Percentiles rank a stretch among this genome's conserved stretches.
Conservation (phyloP, 441 rosid genomes). For the Brassica balearica region DNA sequence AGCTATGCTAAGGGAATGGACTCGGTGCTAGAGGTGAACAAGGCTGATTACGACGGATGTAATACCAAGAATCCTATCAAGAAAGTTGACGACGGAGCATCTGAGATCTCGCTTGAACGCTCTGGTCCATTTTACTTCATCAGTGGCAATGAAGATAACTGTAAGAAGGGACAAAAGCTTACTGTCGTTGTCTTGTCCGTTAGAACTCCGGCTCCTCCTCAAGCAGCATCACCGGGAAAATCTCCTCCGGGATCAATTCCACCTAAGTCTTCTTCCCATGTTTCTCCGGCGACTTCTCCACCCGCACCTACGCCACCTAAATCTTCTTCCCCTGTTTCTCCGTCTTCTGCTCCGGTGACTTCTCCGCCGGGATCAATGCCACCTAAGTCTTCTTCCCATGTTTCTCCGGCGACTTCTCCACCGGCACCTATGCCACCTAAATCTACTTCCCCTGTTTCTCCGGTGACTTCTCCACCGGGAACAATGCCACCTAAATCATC, state of each 20-base stretch:
- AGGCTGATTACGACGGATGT: slow-evolving; percentile 65
- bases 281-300: slow-evolving; percentile 20
- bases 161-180: slow-evolving; percentile 69
- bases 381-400: slow-evolving; percentile 35
- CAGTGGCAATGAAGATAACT: slow-evolving; percentile 60
- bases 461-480: slow-evolving; percentile 28
- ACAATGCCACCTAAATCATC: slow-evolving; percentile 31
- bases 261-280: slow-evolving; percentile 27
- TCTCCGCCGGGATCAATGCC: slow-evolving; percentile 23
- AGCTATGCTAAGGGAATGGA: slow-evolving; percentile 64
- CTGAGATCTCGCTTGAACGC: slow-evolving; percentile 54
- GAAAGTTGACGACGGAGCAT: slow-evolving; percentile 54
- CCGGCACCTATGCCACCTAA: slow-evolving; percentile 21
- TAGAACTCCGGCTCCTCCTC: slow-evolving; percentile 39
- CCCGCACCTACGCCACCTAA: not conserved
- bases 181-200: slow-evolving; percentile 54
- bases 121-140: slow-evolving; percentile 81
- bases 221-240: slow-evolving; percentile 21
- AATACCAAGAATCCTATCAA: slow-evolving; percentile 53
- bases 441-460: slow-evolving; percentile 13
- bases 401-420: slow-evolving; percentile 34
- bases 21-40: slow-evolving; percentile 71
- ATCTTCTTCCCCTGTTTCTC: slow-evolving; percentile 1
- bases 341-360: not conserved
- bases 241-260: slow-evolving; percentile 22